Evolutionary conservation across 2,329 filamentous ascomycete genomes (phyloP).

Genomic region (Cordyceps farinosa): DNA sequence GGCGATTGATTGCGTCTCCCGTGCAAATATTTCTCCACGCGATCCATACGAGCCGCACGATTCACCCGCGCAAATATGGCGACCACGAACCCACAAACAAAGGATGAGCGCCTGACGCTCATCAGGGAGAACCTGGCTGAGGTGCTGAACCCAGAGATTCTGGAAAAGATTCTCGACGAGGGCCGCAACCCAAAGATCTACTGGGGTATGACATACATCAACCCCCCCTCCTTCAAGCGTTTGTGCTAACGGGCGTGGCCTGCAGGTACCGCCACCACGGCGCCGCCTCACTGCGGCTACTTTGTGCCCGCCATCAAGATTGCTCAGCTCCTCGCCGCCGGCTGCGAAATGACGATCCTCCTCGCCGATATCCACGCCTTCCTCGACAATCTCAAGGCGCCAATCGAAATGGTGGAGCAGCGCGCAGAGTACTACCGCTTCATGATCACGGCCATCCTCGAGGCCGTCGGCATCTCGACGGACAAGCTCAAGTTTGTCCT

Average conservation of each 20-base stretch:
- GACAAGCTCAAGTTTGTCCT: slow-evolving; percentile 79
- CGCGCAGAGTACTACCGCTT: slow-evolving; percentile 81
- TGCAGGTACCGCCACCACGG: slow-evolving; percentile 73
- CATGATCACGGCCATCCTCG: slow-evolving; percentile 69
- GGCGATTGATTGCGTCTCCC: neutral
- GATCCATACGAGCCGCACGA: neutral
- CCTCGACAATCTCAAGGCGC: slow-evolving; percentile 80
- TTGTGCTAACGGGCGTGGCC: neutral
- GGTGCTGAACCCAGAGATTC: slow-evolving; percentile 78
- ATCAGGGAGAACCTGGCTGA: slow-evolving; percentile 81
- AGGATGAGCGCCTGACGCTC: slow-evolving; percentile 64
- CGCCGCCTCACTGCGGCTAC: slow-evolving; percentile 86
- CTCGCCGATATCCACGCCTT: slow-evolving; percentile 74
- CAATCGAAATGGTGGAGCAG: slow-evolving; percentile 79
- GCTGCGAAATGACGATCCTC: slow-evolving; percentile 76
- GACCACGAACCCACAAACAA: slow-evolving; percentile 32
- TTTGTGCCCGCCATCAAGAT: slow-evolving; percentile 87
- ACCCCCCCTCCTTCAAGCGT: neutral
- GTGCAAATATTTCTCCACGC: neutral
- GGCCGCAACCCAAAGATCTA: slow-evolving; percentile 74
- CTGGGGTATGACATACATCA: slow-evolving; percentile 57
- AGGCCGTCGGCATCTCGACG: slow-evolving; percentile 74
- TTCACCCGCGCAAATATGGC: neutral
- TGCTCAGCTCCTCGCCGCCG: slow-evolving; percentile 79
- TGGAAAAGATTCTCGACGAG: slow-evolving; percentile 67